phyloP scores from a whole-genome alignment of 2,329 filamentous ascomycete genomes.

The Trichoderma arundinaceum region DNA sequence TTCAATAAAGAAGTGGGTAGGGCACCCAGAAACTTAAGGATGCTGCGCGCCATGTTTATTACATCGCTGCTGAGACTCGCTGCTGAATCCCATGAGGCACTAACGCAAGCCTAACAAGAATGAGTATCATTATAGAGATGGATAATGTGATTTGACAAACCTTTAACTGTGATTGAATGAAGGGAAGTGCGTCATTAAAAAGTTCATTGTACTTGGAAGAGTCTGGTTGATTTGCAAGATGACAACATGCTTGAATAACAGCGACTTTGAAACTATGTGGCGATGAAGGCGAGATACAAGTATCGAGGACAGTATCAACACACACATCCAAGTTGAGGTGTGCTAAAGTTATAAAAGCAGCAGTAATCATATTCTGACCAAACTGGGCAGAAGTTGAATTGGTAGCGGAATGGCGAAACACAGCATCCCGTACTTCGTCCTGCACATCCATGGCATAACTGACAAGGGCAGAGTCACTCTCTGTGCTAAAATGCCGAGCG shows the following conservation, averaged over 20 bases:
- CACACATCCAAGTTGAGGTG: conserved; percentile 66
- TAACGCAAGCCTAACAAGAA: conserved; percentile 11
- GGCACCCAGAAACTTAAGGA: conserved; percentile 63
- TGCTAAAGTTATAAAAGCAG: conserved; percentile 68
- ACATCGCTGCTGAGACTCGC: conserved; percentile 14
- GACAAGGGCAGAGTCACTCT: conserved; percentile 67
- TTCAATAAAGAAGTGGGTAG: conserved; percentile 49
- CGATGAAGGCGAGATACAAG: conserved; percentile 62
- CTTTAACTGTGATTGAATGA: conserved; percentile 63
- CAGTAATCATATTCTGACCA: conserved; percentile 69
- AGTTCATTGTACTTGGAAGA: conserved; percentile 58
- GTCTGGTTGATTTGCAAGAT: conserved; percentile 62
- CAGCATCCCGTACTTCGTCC: conserved; percentile 69
- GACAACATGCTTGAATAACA: conserved; percentile 65
- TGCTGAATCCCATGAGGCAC: conserved; percentile 14
- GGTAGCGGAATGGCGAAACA: conserved; percentile 63
- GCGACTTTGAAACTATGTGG: conserved; percentile 67
- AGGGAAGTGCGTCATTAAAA: conserved; percentile 60
- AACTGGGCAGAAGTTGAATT: conserved; percentile 50
- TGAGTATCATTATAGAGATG: conserved; percentile 32
- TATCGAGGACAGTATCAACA: conserved; percentile 61
- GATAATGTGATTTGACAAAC: conserved; percentile 44
- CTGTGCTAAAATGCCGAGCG: conserved; percentile 66
- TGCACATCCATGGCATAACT: conserved; percentile 74
- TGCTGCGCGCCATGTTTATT: conserved; percentile 45